phyloP scores from a whole-genome alignment of 2,329 filamentous ascomycete genomes.

The Fusarium goolgardi region DNA sequence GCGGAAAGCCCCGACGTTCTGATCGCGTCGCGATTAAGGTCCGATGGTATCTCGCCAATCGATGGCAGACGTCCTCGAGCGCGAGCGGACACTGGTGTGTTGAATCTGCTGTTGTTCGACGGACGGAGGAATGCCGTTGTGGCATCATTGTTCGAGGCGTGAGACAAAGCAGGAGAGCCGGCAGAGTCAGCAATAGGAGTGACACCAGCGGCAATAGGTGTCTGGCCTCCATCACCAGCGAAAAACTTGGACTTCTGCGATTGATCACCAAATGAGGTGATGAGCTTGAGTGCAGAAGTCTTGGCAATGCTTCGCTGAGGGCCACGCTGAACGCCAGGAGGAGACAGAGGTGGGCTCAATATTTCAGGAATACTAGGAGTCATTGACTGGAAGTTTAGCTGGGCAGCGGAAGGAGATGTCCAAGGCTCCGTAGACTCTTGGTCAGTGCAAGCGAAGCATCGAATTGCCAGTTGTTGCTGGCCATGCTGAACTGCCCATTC shows the following conservation, averaged over 20 bases:
- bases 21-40: constrained; percentile 49
- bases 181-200: constrained; percentile 90
- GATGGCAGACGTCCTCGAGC: constrained; percentile 76
- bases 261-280: constrained; percentile 84
- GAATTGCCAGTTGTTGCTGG: constrained; percentile 89
- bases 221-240: constrained; percentile 68
- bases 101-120: constrained; percentile 74
- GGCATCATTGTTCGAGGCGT: constrained; percentile 64
- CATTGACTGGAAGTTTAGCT: constrained; percentile 66
- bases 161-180: constrained; percentile 66
- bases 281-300: constrained; percentile 86
- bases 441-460: constrained; percentile 92
- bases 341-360: constrained; percentile 78
- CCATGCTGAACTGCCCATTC: constrained; percentile 89
- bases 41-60: constrained; percentile 70
- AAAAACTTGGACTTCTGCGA: constrained; percentile 73
- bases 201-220: constrained; percentile 82
- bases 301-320: constrained; percentile 76
- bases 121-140: constrained; percentile 76
- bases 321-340: constrained; percentile 71
- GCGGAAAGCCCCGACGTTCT: constrained; percentile 43
- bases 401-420: constrained; percentile 83
- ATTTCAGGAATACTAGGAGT: constrained; percentile 68
- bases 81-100: constrained; percentile 74
- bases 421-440: constrained; percentile 87